A percentile compares a stretch with the other conserved stretches of the same genome.
Evolutionary conservation across 768 basidiomycete species (phyloP).

Genomic region (Phanerochaete sordida): DNA sequence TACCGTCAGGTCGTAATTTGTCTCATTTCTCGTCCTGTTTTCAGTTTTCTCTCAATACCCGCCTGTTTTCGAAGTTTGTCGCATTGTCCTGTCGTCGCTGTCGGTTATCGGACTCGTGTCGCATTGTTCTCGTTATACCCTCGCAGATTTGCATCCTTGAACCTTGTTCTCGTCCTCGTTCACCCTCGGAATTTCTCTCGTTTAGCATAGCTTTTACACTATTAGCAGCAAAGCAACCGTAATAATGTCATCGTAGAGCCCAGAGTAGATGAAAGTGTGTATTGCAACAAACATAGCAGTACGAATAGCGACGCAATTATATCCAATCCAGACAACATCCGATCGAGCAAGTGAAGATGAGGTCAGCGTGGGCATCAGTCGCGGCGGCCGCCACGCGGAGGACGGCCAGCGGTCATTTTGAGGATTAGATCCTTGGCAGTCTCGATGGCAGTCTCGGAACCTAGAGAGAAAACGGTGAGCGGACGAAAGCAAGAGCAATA

Average conservation of each 20-base stretch:
- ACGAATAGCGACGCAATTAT: constrained; percentile 14
- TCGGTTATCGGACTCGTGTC: neutral
- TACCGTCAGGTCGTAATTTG: constrained; percentile 22
- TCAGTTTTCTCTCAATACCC: neutral
- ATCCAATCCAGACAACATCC: constrained; percentile 12
- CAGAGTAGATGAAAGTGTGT: constrained; percentile 7
- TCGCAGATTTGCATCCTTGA: neutral
- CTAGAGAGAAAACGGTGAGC: constrained; percentile 33
- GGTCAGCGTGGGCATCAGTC: constrained; percentile 5
- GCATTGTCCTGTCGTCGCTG: neutral
- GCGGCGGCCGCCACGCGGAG: constrained; percentile 20
- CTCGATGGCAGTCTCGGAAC: constrained; percentile 62
- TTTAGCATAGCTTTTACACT: neutral
- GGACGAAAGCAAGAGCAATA: neutral
- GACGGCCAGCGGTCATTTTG: constrained; percentile 37
- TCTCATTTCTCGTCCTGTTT: too few relatives aligned
- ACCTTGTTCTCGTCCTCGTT: neutral
- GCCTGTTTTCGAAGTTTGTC: neutral
- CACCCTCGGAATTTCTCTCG: neutral
- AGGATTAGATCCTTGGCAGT: constrained; percentile 79
- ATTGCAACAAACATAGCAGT: constrained; percentile 14
- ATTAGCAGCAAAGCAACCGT: constrained; percentile 1
- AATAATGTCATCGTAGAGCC: neutral
- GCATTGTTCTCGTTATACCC: neutral
- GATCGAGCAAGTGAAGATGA: neutral